Percentiles rank a stretch among this genome's conserved stretches.
These are phyloP conservation scores for Trametes villosa DNA, from an alignment of 768 basidiomycete species.

Conservation along the genomic window DNA sequence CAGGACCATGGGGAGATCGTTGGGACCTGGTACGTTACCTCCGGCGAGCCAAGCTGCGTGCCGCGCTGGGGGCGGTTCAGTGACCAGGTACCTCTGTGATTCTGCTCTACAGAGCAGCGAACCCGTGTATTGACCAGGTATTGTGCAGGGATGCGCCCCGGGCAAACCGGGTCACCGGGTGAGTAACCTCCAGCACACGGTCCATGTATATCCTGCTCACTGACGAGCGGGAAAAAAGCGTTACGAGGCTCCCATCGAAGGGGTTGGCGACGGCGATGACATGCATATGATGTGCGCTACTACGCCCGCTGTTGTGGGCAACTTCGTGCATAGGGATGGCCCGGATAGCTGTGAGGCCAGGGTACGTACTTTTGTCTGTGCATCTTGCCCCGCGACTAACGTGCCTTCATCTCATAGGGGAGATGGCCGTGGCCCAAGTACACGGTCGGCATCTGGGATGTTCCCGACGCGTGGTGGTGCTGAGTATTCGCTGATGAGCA, in stretches of 20 bases:
- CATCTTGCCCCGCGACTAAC: too few species aligned
- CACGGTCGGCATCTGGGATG: constrained; percentile 25
- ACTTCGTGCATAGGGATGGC: not conserved
- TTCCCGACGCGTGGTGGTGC: constrained; percentile 5
- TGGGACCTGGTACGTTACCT: constrained; percentile 18
- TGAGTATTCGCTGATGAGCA: not conserved
- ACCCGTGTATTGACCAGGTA: not conserved
- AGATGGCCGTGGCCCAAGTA: too few species aligned
- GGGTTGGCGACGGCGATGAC: constrained; percentile 28
- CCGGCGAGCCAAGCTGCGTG: constrained; percentile 14
- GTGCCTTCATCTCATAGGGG: not conserved
- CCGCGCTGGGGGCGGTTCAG: constrained; percentile 16
- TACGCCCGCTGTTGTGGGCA: constrained; percentile 16
- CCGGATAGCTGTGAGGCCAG: constrained; percentile 18
- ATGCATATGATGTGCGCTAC: constrained; percentile 30
- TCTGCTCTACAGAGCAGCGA: too few species aligned
- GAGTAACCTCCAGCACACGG: not conserved
- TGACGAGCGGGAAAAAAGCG: constrained; percentile 7
- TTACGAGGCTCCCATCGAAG: constrained; percentile 25
- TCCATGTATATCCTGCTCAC: not conserved
- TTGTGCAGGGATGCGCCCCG: constrained; percentile 12
- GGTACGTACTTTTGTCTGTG: constrained; percentile 1
- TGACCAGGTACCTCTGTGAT: constrained; percentile 12
- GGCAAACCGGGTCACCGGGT: constrained; percentile 1
- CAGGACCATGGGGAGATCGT: not conserved